Percentiles rank a stretch among this genome's conserved stretches.
Evolutionary conservation across 768 basidiomycete genomes (phyloP).

Genomic region (Phlegmacium glaucopus): DNA sequence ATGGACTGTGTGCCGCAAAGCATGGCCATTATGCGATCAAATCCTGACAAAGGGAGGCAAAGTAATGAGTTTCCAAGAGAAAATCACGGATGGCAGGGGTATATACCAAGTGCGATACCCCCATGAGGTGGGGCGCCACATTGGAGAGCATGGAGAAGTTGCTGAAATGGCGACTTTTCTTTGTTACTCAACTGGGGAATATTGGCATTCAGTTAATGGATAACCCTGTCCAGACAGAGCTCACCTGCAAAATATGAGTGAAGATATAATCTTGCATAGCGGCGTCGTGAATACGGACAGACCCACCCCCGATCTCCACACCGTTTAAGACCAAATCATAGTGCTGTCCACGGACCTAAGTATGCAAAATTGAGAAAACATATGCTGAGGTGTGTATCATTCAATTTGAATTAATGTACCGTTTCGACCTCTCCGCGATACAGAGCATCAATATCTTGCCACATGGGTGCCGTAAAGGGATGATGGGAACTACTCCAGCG

Average conservation of each 20-base stretch:
- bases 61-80: slow-evolving; percentile 10
- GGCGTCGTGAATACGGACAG: slow-evolving; percentile 89
- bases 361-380: slow-evolving; percentile 5
- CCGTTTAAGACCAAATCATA: slow-evolving; percentile 96
- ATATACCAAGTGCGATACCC: slow-evolving; percentile 85
- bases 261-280: slow-evolving; percentile 85
- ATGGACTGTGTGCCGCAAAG: slow-evolving; percentile 86
- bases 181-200: slow-evolving; percentile 58
- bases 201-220: neutral
- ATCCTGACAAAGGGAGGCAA: slow-evolving; percentile 47
- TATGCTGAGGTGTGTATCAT: slow-evolving; percentile 4
- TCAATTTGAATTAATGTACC: slow-evolving; percentile 29
- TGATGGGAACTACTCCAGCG: slow-evolving; percentile 94
- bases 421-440: slow-evolving; percentile 63
- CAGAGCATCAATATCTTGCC: slow-evolving; percentile 78
- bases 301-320: slow-evolving; percentile 91
- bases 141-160: slow-evolving; percentile 80
- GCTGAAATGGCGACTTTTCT: slow-evolving; percentile 76
- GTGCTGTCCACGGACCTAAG: slow-evolving; percentile 88
- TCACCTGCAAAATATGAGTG: slow-evolving; percentile 70
- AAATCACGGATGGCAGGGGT: slow-evolving; percentile 5
- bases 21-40: slow-evolving; percentile 91
- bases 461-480: slow-evolving; percentile 96
- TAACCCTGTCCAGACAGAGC: slow-evolving; percentile 16
- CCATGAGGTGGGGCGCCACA: slow-evolving; percentile 96